A percentile compares a stretch with the other conserved stretches of the same genome.
These are phyloP conservation scores for Knoxia roxburghii DNA, from an alignment of 257 asterid species.

Conservation along the genomic window DNA sequence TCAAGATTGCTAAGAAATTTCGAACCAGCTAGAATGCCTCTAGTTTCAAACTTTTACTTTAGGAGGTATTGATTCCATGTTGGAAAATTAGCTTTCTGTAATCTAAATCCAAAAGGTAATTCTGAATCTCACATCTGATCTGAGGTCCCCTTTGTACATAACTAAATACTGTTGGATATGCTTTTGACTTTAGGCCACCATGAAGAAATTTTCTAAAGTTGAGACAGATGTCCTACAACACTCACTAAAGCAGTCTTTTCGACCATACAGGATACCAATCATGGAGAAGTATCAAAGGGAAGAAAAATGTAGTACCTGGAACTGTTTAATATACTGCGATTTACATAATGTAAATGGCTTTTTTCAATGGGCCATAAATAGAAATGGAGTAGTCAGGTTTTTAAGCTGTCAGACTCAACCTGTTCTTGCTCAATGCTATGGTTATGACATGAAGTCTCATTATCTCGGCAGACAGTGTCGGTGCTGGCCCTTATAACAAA, in stretches of 20 bases:
- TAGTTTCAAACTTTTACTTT: conserved; percentile 30
- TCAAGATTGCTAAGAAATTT: conserved; percentile 6
- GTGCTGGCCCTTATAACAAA: no score
- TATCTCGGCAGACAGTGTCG: neutral
- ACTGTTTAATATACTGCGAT: neutral
- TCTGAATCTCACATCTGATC: neutral
- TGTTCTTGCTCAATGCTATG: neutral
- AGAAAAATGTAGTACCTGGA: neutral
- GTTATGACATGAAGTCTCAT: neutral
- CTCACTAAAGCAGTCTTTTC: neutral
- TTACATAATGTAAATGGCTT: neutral
- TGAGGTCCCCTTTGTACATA: neutral
- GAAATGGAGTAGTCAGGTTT: neutral
- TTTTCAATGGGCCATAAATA: neutral
- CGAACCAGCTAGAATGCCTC: conserved; percentile 28
- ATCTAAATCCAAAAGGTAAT: conserved; percentile 2
- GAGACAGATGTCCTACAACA: neutral
- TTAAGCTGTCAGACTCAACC: neutral
- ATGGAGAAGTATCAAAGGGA: neutral
- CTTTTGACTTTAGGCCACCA: neutral
- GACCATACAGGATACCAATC: conserved; percentile 7
- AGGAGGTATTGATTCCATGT: conserved; percentile 27
- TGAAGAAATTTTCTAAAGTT: neutral
- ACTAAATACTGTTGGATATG: neutral
- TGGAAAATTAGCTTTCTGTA: conserved; percentile 6